These are phyloP conservation scores for Cystobasidium sp. DNA, from an alignment of 1,284 basidiomycete genomes.

Conservation along the genomic window DNA sequence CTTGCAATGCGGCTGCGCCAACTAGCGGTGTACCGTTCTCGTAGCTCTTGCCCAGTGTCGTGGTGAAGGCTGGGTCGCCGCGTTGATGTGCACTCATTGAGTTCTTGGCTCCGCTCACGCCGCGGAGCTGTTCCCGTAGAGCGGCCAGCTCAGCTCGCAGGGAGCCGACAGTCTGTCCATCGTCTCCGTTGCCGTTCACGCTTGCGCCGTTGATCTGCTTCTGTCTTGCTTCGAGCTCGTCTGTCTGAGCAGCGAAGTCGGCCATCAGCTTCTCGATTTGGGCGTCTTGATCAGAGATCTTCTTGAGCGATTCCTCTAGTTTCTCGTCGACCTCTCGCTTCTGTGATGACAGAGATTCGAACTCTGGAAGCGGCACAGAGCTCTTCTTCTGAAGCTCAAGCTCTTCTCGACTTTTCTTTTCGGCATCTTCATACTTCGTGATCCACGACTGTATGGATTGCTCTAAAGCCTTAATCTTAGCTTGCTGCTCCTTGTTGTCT, in stretches of 20 bases:
- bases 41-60: conserved; percentile 61
- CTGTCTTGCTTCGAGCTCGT: conserved; percentile 80
- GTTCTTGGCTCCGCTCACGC: conserved; percentile 65
- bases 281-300: conserved; percentile 81
- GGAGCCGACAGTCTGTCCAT: conserved; percentile 70
- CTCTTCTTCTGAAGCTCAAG: conserved; percentile 72
- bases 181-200: conserved; percentile 47
- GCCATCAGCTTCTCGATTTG: conserved; percentile 78
- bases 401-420: conserved; percentile 73
- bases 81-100: conserved; percentile 58
- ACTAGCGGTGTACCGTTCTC: conserved; percentile 55
- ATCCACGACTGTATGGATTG: conserved; percentile 83
- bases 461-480: conserved; percentile 76
- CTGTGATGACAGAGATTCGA: conserved; percentile 74
- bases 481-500: conserved; percentile 87
- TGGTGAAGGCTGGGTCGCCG: conserved; percentile 58
- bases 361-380: conserved; percentile 73
- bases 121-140: conserved; percentile 91
- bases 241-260: conserved; percentile 73
- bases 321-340: conserved; percentile 83
- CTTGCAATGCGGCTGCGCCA: conserved; percentile 52
- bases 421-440: conserved; percentile 85
- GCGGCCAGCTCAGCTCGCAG: conserved; percentile 89
- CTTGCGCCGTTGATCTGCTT: conserved; percentile 60
- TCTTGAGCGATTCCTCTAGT: conserved; percentile 74